These are phyloP conservation scores for Stachybotrys chlorohalonatus DNA, from an alignment of 2,329 filamentous ascomycete genomes.

Conservation along the genomic window DNA sequence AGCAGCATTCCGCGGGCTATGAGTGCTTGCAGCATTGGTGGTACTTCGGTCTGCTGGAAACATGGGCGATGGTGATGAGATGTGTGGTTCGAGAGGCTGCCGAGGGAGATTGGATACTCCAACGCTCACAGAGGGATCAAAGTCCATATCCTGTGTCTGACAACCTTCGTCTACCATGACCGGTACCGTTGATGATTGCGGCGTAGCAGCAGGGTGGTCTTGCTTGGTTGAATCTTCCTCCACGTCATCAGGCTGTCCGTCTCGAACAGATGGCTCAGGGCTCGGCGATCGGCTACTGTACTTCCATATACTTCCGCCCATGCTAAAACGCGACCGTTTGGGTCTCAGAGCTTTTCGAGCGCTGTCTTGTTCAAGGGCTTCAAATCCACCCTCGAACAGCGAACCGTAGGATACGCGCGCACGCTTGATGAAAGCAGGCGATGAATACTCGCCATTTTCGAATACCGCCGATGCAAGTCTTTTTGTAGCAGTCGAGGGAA, in stretches of 20 bases:
- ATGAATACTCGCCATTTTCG: constrained; percentile 52
- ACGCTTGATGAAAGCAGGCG: constrained; percentile 72
- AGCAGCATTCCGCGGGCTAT: neutral
- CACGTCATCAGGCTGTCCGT: constrained; percentile 11
- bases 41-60: neutral
- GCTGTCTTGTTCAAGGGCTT: constrained; percentile 60
- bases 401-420: constrained; percentile 61
- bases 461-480: constrained; percentile 22
- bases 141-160: constrained; percentile 21
- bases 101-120: constrained; percentile 17
- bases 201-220: constrained; percentile 5
- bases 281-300: constrained; percentile 64
- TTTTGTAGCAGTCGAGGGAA: constrained; percentile 16
- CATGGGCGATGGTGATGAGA: constrained; percentile 4
- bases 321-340: constrained; percentile 62
- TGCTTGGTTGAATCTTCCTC: constrained; percentile 9
- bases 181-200: constrained; percentile 11
- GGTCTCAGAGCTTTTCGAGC: constrained; percentile 24
- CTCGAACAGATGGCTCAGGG: constrained; percentile 42
- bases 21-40: neutral
- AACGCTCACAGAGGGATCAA: constrained; percentile 16
- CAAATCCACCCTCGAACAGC: constrained; percentile 52
- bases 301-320: constrained; percentile 62
- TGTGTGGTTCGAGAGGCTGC: constrained; percentile 3
- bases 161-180: constrained; percentile 26